Percentiles rank a stretch among this genome's conserved stretches.
phyloP scores from a whole-genome alignment of 345 rosid species.

The Gossypium raimondii region DNA sequence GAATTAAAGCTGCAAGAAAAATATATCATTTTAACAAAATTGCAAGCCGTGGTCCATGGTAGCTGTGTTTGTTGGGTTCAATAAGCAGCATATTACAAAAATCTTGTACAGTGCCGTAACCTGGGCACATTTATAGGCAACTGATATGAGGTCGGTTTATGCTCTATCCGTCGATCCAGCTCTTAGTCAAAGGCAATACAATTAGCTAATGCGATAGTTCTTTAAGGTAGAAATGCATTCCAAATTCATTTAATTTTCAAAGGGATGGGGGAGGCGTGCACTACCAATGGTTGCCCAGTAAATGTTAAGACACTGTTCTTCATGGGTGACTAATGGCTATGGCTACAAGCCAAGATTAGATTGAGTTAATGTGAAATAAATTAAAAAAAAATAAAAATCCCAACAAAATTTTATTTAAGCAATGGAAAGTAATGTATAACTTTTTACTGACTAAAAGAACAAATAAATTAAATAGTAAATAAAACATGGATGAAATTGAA shows the following conservation, averaged over 20 bases:
- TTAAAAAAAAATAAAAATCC: background rate
- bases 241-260: background rate
- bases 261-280: background rate
- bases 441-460: too few relatives aligned
- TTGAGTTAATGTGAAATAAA: background rate
- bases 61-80: too few relatives aligned
- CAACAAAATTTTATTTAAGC: background rate
- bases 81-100: too few relatives aligned
- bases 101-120: background rate
- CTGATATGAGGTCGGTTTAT: background rate
- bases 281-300: background rate
- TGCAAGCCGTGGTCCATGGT: too few relatives aligned
- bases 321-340: background rate
- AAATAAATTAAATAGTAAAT: too few relatives aligned
- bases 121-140: too few relatives aligned
- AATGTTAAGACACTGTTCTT: background rate
- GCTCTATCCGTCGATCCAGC: background rate
- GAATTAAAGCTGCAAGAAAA: too few relatives aligned
- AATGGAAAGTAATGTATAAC: background rate
- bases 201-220: background rate
- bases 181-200: background rate
- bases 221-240: background rate
- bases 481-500: background rate
- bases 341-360: background rate
- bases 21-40: too few relatives aligned